phyloP scores from a whole-genome alignment of 1,284 basidiomycete species.

The Naganishia sp. region DNA sequence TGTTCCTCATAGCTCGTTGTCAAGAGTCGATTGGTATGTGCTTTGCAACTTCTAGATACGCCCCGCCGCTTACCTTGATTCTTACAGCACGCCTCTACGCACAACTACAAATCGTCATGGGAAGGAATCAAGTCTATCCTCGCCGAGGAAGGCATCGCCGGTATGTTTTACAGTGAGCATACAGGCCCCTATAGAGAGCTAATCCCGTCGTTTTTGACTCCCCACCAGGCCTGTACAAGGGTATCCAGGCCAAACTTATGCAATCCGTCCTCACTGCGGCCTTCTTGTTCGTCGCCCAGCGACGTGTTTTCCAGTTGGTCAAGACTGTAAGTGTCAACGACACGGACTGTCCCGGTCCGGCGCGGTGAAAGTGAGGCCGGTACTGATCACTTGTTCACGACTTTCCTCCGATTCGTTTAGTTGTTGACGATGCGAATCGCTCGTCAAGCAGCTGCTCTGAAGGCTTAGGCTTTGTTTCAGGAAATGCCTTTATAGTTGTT shows the following conservation, averaged over 20 bases:
- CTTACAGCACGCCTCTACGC: constrained; percentile 52
- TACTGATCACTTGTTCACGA: neutral
- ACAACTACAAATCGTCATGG: constrained; percentile 53
- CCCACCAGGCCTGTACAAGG: constrained; percentile 72
- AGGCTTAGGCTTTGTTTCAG: neutral
- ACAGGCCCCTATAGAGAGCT: neutral
- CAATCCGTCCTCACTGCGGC: constrained; percentile 89
- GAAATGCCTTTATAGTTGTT: too few species aligned
- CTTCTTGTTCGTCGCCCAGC: constrained; percentile 81
- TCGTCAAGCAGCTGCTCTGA: constrained; percentile 2
- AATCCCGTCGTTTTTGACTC: neutral
- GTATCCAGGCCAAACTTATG: constrained; percentile 76
- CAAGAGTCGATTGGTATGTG: constrained; percentile 52
- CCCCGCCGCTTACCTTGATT: neutral
- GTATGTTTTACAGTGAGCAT: constrained; percentile 36
- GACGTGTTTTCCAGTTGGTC: constrained; percentile 59
- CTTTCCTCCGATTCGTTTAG: neutral
- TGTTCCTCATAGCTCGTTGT: constrained; percentile 48
- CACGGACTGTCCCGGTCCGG: neutral
- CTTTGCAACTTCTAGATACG: neutral
- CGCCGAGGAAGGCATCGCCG: constrained; percentile 68
- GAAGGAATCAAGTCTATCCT: constrained; percentile 60
- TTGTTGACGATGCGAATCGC: constrained; percentile 9
- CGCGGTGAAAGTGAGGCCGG: neutral
- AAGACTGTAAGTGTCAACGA: constrained; percentile 40